These are phyloP conservation scores for Ramaria sp. DNA, from an alignment of 768 basidiomycete genomes.

Conservation along the genomic window DNA sequence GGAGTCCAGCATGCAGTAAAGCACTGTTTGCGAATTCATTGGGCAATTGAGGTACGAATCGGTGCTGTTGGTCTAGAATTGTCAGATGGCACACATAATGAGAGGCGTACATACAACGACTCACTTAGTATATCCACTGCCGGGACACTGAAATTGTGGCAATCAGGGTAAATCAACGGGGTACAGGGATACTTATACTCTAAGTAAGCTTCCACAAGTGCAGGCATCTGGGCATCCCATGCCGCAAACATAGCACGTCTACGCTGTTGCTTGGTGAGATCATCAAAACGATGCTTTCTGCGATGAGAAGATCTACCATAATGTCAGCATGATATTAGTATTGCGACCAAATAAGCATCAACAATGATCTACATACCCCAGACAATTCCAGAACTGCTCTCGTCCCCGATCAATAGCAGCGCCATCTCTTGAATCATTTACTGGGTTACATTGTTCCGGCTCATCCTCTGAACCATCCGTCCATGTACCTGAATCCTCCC, in stretches of 20 bases:
- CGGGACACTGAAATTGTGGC: neutral
- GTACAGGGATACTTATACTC: neutral
- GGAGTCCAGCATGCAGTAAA: neutral
- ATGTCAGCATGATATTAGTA: neutral
- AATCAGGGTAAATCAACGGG: neutral
- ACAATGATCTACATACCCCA: neutral
- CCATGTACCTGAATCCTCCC: neutral
- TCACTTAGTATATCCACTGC: neutral
- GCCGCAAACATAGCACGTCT: neutral
- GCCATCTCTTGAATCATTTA: neutral
- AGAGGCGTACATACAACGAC: neutral
- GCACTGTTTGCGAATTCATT: neutral
- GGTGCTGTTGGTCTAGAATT: neutral
- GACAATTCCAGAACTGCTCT: neutral
- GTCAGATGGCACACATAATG: neutral
- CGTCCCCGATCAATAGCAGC: neutral
- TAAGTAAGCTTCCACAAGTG: neutral
- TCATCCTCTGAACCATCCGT: neutral
- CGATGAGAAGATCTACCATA: neutral
- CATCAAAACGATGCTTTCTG: neutral
- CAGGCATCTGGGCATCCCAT: neutral
- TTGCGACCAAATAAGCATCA: neutral
- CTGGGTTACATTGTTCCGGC: neutral
- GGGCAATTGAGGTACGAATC: neutral
- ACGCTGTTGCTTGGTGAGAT: neutral